These are phyloP conservation scores for Starmerella khaoyaiensis DNA, from an alignment of 805 yeast genomes.

Conservation along the genomic window DNA sequence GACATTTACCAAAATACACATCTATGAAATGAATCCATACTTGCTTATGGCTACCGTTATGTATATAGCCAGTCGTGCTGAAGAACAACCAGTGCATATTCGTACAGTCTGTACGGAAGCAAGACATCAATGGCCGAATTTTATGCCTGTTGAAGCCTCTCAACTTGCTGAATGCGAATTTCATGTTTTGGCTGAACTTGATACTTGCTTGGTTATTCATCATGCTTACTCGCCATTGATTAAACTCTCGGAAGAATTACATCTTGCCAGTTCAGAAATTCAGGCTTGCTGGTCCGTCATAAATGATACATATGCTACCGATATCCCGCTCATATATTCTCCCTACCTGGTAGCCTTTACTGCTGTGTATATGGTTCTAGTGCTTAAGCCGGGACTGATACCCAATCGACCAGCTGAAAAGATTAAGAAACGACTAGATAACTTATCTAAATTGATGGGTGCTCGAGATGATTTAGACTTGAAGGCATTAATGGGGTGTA, in stretches of 20 bases:
- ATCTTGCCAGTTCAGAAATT: slow-evolving; percentile 39
- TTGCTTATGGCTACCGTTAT: slow-evolving; percentile 71
- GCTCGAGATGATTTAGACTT: slow-evolving; percentile 58
- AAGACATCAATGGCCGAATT: slow-evolving; percentile 86
- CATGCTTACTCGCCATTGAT: slow-evolving; percentile 33
- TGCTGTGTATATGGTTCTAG: slow-evolving; percentile 65
- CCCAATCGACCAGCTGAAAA: slow-evolving; percentile 28
- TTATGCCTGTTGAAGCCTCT: slow-evolving; percentile 79
- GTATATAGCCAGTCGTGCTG: slow-evolving; percentile 84
- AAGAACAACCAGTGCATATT: slow-evolving; percentile 91
- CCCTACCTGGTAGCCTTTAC: slow-evolving; percentile 82
- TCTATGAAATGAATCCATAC: slow-evolving; percentile 72
- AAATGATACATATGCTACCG: slow-evolving; percentile 82
- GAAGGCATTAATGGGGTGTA: slow-evolving; percentile 63
- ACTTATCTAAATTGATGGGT: slow-evolving; percentile 54
- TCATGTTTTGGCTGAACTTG: slow-evolving; percentile 76
- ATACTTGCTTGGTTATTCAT: slow-evolving; percentile 30
- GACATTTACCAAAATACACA: slow-evolving; percentile 45
- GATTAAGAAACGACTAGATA: slow-evolving; percentile 36
- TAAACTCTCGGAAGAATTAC: slow-evolving; percentile 42
- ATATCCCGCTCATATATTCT: slow-evolving; percentile 66
- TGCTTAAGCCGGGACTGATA: slow-evolving; percentile 33
- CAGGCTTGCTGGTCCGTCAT: slow-evolving; percentile 83
- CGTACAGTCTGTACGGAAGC: slow-evolving; percentile 74
- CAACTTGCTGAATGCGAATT: slow-evolving; percentile 93